Evolutionary conservation across 1,139 yeast species (phyloP).

Genomic region (Hemisphaericaspora lyxosophila): DNA sequence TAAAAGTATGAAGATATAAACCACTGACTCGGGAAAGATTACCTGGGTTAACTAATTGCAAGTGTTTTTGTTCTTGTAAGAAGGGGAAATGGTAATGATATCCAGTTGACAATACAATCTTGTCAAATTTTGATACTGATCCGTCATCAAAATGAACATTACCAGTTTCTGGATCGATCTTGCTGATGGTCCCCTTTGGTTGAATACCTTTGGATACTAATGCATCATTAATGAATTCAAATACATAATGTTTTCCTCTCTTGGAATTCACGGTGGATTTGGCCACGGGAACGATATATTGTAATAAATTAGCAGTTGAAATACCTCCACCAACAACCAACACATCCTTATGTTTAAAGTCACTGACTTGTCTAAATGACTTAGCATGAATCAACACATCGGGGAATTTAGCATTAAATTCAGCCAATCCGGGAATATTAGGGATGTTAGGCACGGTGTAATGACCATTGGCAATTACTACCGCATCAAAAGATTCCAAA

Average conservation of each 20-base stretch:
- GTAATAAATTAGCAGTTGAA: conserved; percentile 52
- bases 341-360: conserved; percentile 42
- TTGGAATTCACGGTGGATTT: conserved; percentile 39
- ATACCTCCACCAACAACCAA: conserved; percentile 53
- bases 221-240: conserved; percentile 36
- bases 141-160: conserved; percentile 32
- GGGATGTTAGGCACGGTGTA: conserved; percentile 53
- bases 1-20: conserved; percentile 38
- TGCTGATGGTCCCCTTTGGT: conserved; percentile 29
- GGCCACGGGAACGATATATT: conserved; percentile 46
- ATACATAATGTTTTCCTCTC: conserved; percentile 29
- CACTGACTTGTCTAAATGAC: conserved; percentile 52
- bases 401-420: conserved; percentile 47
- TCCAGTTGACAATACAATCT: conserved; percentile 36
- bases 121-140: conserved; percentile 24
- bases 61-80: conserved; percentile 17
- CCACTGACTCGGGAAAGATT: conserved; percentile 33
- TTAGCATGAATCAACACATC: conserved; percentile 58
- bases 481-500: conserved; percentile 45
- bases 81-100: conserved; percentile 40
- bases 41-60: conserved; percentile 26
- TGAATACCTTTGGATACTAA: conserved; percentile 35
- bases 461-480: conserved; percentile 56
- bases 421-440: conserved; percentile 48
- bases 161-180: conserved; percentile 25